A percentile compares a stretch with the other conserved stretches of the same genome.
phyloP scores from a whole-genome alignment of 371 early-diverging fungal genomes.

The Mortierella sp. region DNA sequence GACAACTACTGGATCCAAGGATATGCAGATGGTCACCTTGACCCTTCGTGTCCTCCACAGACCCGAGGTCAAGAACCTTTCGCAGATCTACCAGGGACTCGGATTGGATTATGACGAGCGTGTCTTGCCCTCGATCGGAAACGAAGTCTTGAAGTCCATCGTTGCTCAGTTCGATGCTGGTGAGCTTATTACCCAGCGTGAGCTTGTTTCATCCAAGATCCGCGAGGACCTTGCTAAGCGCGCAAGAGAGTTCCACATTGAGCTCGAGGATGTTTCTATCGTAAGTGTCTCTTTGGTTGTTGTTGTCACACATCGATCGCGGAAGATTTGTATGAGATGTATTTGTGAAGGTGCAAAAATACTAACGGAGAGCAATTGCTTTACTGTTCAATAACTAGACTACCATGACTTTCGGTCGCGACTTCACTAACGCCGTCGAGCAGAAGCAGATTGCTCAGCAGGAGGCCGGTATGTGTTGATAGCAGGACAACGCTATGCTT shows the following conservation, averaged over 20 bases:
- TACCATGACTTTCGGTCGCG: constrained; percentile 83
- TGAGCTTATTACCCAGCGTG: constrained; percentile 98
- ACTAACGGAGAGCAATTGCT: background rate
- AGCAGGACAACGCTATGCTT: background rate
- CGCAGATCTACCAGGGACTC: constrained; percentile 91
- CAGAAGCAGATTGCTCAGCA: constrained; percentile 95
- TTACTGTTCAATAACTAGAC: constrained; percentile 48
- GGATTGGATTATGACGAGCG: constrained; percentile 98
- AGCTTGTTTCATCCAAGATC: constrained; percentile 94
- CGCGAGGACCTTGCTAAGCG: constrained; percentile 95
- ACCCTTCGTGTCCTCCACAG: constrained; percentile 96
- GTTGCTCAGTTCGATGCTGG: constrained; percentile 99
- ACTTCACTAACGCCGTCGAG: constrained; percentile 91
- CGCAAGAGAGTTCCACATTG: constrained; percentile 95
- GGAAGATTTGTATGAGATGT: constrained; percentile 59
- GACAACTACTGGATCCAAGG: constrained; percentile 93
- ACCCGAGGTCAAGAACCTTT: constrained; percentile 86
- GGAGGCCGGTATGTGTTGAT: constrained; percentile 97
- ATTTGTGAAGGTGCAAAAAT: constrained; percentile 59
- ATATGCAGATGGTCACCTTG: constrained; percentile 91
- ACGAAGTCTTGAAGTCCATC: constrained; percentile 98
- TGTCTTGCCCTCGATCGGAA: constrained; percentile 98
- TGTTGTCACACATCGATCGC: background rate
- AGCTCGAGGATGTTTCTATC: constrained; percentile 98
- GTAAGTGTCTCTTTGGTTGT: constrained; percentile 66